A percentile compares a stretch with the other conserved stretches of the same genome.
Conservation (phyloP, 345 rosid species). For the Trapa incisa region DNA sequence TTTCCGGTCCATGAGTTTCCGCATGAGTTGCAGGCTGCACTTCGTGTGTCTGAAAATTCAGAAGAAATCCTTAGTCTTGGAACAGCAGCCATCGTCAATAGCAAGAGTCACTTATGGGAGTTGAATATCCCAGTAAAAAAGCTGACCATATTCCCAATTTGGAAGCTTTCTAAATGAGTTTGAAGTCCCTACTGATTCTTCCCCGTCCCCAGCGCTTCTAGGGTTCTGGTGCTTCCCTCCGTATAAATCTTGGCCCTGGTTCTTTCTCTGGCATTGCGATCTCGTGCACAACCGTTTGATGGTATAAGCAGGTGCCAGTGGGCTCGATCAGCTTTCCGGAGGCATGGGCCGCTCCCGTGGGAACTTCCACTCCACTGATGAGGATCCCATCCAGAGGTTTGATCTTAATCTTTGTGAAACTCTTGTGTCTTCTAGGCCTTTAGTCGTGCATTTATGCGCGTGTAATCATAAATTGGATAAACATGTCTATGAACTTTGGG, state of each 20-base stretch:
- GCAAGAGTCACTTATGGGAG: no score
- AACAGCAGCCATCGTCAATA: no score
- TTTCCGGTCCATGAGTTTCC: no score
- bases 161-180: not conserved
- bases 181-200: not conserved
- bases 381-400: conserved; percentile 91
- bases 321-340: conserved; percentile 13
- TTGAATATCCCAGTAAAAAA: not conserved
- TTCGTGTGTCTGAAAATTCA: no score
- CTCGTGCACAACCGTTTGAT: not conserved
- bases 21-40: no score
- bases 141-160: not conserved
- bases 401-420: conserved; percentile 4
- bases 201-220: not conserved
- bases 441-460: no score
- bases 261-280: not conserved
- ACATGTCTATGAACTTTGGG: not conserved
- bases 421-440: not conserved
- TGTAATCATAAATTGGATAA: not conserved
- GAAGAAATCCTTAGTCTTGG: no score
- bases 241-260: not conserved
- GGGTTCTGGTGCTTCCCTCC: not conserved
- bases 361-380: conserved; percentile 69
- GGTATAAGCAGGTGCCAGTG: conserved; percentile 6
- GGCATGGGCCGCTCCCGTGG: conserved; percentile 96